phyloP scores from a whole-genome alignment of 2,329 filamentous ascomycete genomes.

The Cercospora zeina region DNA sequence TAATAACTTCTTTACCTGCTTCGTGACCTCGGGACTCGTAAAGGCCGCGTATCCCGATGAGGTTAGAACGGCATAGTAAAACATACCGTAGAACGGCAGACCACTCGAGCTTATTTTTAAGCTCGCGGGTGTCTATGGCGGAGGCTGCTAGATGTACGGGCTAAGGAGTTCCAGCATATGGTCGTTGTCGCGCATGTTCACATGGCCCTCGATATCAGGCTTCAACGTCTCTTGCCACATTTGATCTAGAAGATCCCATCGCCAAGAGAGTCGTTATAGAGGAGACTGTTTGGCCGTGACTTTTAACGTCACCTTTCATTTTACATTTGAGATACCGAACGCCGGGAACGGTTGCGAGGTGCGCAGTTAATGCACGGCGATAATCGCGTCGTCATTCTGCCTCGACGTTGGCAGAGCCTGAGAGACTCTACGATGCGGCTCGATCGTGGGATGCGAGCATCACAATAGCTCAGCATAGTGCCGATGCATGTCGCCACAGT shows the following conservation, averaged over 20 bases:
- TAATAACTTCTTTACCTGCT: not conserved
- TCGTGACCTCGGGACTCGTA: not conserved
- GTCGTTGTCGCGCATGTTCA: not conserved
- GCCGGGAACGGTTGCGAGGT: not conserved
- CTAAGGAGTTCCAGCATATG: not conserved
- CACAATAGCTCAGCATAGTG: not conserved
- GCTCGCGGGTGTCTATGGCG: not conserved
- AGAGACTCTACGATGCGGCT: not conserved
- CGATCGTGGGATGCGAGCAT: not conserved
- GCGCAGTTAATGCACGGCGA: not conserved
- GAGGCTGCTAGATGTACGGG: not conserved
- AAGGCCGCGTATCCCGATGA: not conserved
- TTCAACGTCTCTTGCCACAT: conserved; percentile 1
- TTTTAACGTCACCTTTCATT: not conserved
- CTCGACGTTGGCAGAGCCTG: not conserved
- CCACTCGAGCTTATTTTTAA: not conserved
- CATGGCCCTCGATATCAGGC: not conserved
- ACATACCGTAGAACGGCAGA: not conserved
- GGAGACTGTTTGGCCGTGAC: not conserved
- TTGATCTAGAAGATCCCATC: not conserved
- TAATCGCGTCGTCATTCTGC: not conserved
- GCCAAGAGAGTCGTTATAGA: not conserved
- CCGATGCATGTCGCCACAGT: not conserved
- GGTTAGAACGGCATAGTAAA: not conserved
- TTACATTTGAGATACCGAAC: not conserved